Evolutionary conservation across 371 early-diverging fungal genomes (phyloP).

Genomic region (Apophysomyces elegans): DNA sequence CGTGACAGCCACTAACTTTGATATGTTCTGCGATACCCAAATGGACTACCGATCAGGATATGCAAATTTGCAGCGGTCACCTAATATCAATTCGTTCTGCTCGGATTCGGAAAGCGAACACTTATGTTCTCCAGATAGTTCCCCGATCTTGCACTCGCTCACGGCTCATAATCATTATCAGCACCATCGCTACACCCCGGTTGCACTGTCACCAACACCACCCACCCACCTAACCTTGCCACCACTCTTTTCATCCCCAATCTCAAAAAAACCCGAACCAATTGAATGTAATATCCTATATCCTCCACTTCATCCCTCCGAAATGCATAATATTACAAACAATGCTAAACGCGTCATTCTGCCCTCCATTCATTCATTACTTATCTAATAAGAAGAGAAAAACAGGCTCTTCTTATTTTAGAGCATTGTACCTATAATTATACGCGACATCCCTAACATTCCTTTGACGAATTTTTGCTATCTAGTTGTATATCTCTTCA

Average conservation of each 20-base stretch:
- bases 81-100: slow-evolving; percentile 23
- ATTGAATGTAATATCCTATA: slow-evolving; percentile 41
- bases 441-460: neutral
- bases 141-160: slow-evolving; percentile 36
- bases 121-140: slow-evolving; percentile 47
- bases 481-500: neutral
- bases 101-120: slow-evolving; percentile 43
- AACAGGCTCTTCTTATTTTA: neutral
- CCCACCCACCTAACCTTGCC: slow-evolving; percentile 29
- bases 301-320: slow-evolving; percentile 41
- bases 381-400: slow-evolving; percentile 22
- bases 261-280: neutral
- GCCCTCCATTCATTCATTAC: slow-evolving; percentile 38
- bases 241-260: neutral
- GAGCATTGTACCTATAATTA: too few species aligned
- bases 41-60: slow-evolving; percentile 16
- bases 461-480: neutral
- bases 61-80: slow-evolving; percentile 4
- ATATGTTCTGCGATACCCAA: slow-evolving; percentile 33
- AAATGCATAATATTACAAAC: slow-evolving; percentile 11
- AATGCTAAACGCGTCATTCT: slow-evolving; percentile 12
- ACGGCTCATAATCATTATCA: slow-evolving; percentile 14
- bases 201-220: slow-evolving; percentile 13
- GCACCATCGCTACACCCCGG: neutral
- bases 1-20: neutral